Base-by-base conservation (phyloP, 2,329 filamentous ascomycete genomes). In the Aspergillus carbonarius region DNA sequence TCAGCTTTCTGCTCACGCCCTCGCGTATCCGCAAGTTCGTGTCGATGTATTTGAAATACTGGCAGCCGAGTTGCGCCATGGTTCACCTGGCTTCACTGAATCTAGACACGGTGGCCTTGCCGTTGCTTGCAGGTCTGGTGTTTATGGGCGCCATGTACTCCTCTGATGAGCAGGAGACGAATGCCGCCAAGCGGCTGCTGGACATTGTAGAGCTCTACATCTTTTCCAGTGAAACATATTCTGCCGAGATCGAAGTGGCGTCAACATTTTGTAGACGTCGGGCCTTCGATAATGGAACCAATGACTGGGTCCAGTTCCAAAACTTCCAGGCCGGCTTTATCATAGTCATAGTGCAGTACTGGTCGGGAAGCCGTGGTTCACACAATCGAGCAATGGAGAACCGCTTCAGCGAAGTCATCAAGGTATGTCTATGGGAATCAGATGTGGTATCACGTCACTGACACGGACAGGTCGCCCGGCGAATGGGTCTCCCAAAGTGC, bases 61-160 rank as follows among this genome's bases (percentile, higher is more conserved):
- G 79, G 74, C 78, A 81, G 34, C 73, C 73, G 2, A 78, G 77
- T 55, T 78, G 74, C 55, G 66, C 77, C 0, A 75, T 81, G 27
- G 64, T 81, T 4, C 78, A 81, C 61, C 60, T 65, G 8, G 72
- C 76, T 5, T 73, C 76, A 0, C 81, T 81, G 54, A 69, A 77
- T 55, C 68, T 74, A 2, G 71, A 77, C 13, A 68, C 68, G 1
- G 70, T 71, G 3, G 66, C 76, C 2, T 60, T 75, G 30, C 70
- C 74, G 1, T 64, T 82, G 5, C 66, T 82, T 4, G 69, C 76
- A 1, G 70, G 74, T 1, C 65, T 81, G 5, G 66, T 73, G 0
- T 73, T 81, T 53, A 75, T 78, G 66, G 79, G 79, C 4, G 77
- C 78, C 0, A 78, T 79, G 69, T 80, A 80, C 59, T 78, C 76